A percentile compares a stretch with the other conserved stretches of the same genome.
These are phyloP conservation scores for Coniochaeta ligniaria DNA, from an alignment of 2,329 filamentous ascomycete species.

Conservation along the genomic window DNA sequence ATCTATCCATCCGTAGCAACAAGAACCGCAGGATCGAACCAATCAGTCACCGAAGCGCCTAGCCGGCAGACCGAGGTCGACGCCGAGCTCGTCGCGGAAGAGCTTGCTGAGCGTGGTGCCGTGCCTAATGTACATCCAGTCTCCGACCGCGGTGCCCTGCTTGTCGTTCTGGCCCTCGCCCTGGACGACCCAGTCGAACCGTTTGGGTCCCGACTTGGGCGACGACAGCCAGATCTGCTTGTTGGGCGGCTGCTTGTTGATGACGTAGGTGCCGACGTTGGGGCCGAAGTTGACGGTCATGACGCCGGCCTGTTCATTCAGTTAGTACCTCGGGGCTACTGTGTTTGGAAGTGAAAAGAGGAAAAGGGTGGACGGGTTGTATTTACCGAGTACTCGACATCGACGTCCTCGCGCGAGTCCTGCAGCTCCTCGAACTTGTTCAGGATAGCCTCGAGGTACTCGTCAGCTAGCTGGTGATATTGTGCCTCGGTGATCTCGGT, in stretches of 20 bases:
- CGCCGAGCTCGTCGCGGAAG: constrained; percentile 66
- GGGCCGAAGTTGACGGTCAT: constrained; percentile 65
- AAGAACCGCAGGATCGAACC: not conserved
- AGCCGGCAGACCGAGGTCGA: constrained; percentile 43
- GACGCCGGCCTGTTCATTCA: constrained; percentile 63
- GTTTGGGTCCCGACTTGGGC: constrained; percentile 64
- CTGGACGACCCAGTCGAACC: constrained; percentile 79
- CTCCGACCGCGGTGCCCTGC: constrained; percentile 63
- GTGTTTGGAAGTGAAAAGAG: not conserved
- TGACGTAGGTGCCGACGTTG: constrained; percentile 69
- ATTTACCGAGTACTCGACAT: constrained; percentile 82
- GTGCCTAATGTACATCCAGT: constrained; percentile 87
- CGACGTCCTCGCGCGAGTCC: constrained; percentile 67
- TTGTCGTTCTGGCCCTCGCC: constrained; percentile 72
- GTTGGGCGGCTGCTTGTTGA: constrained; percentile 98
- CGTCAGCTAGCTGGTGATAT: constrained; percentile 73
- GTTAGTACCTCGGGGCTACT: constrained; percentile 7
- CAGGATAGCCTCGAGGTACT: constrained; percentile 57
- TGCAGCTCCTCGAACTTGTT: constrained; percentile 63
- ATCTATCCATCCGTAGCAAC: no score
- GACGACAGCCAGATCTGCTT: constrained; percentile 97
- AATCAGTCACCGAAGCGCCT: constrained; percentile 5
- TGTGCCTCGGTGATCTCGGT: constrained; percentile 61
- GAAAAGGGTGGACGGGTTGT: not conserved
- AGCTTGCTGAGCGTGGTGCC: constrained; percentile 68